A percentile compares a stretch with the other conserved stretches of the same genome.
These are phyloP conservation scores for Thalassiosira exigua DNA, from an alignment of 352 stramenopile genomes.

Conservation along the genomic window DNA sequence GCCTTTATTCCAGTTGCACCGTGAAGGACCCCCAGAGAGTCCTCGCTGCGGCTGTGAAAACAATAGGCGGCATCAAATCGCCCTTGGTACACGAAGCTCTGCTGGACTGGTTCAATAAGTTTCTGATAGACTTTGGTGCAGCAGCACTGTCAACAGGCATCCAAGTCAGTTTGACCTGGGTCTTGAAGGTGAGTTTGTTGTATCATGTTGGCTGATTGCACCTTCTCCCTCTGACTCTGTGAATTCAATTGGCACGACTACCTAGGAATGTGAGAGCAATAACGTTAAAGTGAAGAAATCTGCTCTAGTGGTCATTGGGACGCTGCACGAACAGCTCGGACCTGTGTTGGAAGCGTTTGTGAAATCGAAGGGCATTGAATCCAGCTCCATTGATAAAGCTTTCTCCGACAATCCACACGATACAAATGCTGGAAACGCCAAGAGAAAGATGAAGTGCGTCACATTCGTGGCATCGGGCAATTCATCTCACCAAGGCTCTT, in stretches of 20 bases:
- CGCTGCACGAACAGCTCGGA: constrained; percentile 78
- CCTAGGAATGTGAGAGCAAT: constrained; percentile 71
- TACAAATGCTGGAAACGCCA: constrained; percentile 24
- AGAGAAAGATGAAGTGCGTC: constrained; percentile 65
- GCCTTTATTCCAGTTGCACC: constrained; percentile 46
- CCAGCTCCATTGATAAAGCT: constrained; percentile 62
- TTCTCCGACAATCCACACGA: constrained; percentile 66
- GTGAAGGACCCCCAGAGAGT: constrained; percentile 69
- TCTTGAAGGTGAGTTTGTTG: constrained; percentile 62
- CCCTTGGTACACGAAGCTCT: constrained; percentile 80
- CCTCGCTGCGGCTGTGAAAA: constrained; percentile 44
- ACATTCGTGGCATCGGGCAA: constrained; percentile 35
- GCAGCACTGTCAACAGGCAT: constrained; percentile 51
- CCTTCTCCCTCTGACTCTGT: constrained; percentile 13
- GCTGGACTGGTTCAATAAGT: constrained; percentile 69
- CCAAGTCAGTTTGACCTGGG: constrained; percentile 63
- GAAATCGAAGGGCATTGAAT: constrained; percentile 55
- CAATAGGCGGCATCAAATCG: constrained; percentile 69
- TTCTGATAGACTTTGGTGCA: constrained; percentile 79
- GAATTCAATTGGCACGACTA: constrained; percentile 16
- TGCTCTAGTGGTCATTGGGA: constrained; percentile 61
- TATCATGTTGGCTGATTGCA: constrained; percentile 14
- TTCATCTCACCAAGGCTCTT: constrained; percentile 10
- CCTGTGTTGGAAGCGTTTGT: constrained; percentile 71
- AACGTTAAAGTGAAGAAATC: constrained; percentile 85